Evolutionary conservation across 140 eudicot species (phyloP).

Genomic region (Stevia rebaudiana): DNA sequence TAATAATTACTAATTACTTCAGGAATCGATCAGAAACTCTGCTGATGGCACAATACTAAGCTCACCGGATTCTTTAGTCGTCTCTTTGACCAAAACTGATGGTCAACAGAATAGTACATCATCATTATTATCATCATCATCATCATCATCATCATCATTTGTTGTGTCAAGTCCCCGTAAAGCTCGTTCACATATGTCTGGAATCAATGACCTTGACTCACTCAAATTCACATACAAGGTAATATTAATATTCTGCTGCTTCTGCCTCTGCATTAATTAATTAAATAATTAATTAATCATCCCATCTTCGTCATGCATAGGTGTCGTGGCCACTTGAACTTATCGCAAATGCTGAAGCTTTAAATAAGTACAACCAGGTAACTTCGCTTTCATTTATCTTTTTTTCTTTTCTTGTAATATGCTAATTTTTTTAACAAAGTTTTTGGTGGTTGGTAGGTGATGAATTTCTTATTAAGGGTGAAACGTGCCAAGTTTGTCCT

Average conservation of each 20-base stretch:
- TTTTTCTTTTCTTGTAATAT: neutral
- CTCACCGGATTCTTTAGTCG: constrained; percentile 82
- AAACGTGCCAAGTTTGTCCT: constrained; percentile 94
- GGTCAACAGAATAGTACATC: constrained; percentile 29
- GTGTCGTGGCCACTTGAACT: constrained; percentile 98
- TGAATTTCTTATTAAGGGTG: constrained; percentile 85
- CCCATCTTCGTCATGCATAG: constrained; percentile 26
- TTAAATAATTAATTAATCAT: neutral
- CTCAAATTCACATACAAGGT: constrained; percentile 91
- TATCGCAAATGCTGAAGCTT: constrained; percentile 77
- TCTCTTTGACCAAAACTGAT: constrained; percentile 51
- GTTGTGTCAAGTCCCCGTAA: constrained; percentile 64
- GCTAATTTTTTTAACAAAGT: constrained; percentile 4
- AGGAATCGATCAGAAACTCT: constrained; percentile 90
- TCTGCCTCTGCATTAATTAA: too few relatives aligned
- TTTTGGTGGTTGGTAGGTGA: constrained; percentile 51
- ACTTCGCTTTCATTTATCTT: neutral
- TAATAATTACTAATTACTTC: constrained; percentile 30
- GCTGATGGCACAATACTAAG: constrained; percentile 72
- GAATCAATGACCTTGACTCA: constrained; percentile 74
- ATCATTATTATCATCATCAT: neutral
- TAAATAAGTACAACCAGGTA: constrained; percentile 95
- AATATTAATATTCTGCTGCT: constrained; percentile 19
- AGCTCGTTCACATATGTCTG: constrained; percentile 42
- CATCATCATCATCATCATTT: constrained; percentile 24